These are phyloP conservation scores for Streptanthus diversifolius DNA, from an alignment of 345 rosid genomes.

Conservation along the genomic window DNA sequence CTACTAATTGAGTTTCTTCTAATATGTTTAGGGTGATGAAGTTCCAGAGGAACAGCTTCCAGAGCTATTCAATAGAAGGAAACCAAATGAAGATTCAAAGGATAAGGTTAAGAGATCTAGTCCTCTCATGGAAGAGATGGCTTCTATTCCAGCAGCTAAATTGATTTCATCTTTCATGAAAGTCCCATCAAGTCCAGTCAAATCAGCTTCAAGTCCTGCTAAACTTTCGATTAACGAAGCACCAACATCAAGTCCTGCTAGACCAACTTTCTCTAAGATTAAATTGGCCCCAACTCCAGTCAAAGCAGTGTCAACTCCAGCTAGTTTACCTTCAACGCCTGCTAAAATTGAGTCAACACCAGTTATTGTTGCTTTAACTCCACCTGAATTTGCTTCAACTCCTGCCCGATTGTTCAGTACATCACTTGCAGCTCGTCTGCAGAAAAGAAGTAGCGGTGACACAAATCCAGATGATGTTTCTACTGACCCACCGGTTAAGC, in stretches of 20 bases:
- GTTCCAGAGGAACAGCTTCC: slow-evolving; percentile 75
- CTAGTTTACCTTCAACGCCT: slow-evolving; percentile 26
- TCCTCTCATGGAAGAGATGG: slow-evolving; percentile 16
- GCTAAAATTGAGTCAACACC: slow-evolving; percentile 29
- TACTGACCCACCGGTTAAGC: slow-evolving; percentile 42
- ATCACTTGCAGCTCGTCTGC: slow-evolving; percentile 39
- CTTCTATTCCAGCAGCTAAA: slow-evolving; percentile 14
- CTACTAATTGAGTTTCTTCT: slow-evolving; percentile 1
- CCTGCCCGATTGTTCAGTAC: slow-evolving; percentile 48
- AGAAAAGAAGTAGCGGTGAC: slow-evolving; percentile 46
- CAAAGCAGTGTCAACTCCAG: slow-evolving; percentile 2
- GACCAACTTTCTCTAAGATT: neutral
- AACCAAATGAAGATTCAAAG: slow-evolving; percentile 13
- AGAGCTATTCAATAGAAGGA: slow-evolving; percentile 51
- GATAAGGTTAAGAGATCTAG: slow-evolving; percentile 14
- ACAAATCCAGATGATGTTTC: slow-evolving; percentile 53
- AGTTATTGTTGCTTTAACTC: slow-evolving; percentile 43
- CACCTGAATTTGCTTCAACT: slow-evolving; percentile 58
- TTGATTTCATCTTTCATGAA: slow-evolving; percentile 14
- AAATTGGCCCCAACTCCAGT: slow-evolving; percentile 15
- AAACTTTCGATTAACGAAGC: neutral
- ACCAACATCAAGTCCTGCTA: neutral
- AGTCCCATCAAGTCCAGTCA: slow-evolving; percentile 7
- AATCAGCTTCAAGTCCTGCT: neutral
- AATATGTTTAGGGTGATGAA: slow-evolving; percentile 57